Percentiles rank a stretch among this genome's conserved stretches.
Conservation (phyloP, 495 filamentous ascomycete species). For the Penicillium silybi region DNA sequence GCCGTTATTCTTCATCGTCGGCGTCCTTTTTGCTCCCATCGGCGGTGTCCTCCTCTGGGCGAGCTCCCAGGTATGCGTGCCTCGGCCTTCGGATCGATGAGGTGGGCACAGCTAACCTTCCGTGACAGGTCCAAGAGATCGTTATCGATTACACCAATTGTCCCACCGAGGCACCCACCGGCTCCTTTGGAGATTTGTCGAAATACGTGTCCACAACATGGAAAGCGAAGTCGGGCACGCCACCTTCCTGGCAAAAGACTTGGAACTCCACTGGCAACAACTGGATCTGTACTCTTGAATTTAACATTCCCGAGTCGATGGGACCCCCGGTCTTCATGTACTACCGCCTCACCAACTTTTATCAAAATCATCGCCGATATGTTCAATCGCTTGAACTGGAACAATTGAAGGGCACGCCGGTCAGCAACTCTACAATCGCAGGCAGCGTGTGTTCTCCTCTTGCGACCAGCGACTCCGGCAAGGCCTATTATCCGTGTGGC, state of each 20-base stretch:
- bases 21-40: constrained; percentile 83
- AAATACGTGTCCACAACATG: constrained; percentile 62
- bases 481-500: constrained; percentile 90
- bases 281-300: constrained; percentile 61
- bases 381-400: constrained; percentile 80
- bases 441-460: constrained; percentile 73
- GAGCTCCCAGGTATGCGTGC: constrained; percentile 57
- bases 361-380: constrained; percentile 97
- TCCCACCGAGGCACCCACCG: constrained; percentile 43
- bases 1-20: constrained; percentile 82
- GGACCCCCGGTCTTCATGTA: constrained; percentile 81
- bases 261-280: constrained; percentile 16
- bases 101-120: constrained; percentile 9
- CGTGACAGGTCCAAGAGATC: constrained; percentile 77
- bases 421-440: constrained; percentile 57
- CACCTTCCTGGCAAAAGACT: constrained; percentile 21
- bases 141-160: constrained; percentile 88
- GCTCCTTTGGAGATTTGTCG: constrained; percentile 34
- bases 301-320: constrained; percentile 74
- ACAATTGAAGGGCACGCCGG: constrained; percentile 73
- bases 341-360: constrained; percentile 96
- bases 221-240: constrained; percentile 39
- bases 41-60: constrained; percentile 82
- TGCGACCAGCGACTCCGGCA: constrained; percentile 40
- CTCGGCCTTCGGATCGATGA: neutral